phyloP scores from a whole-genome alignment of 2,329 filamentous ascomycete genomes.

The Plenodomus biglobosus region DNA sequence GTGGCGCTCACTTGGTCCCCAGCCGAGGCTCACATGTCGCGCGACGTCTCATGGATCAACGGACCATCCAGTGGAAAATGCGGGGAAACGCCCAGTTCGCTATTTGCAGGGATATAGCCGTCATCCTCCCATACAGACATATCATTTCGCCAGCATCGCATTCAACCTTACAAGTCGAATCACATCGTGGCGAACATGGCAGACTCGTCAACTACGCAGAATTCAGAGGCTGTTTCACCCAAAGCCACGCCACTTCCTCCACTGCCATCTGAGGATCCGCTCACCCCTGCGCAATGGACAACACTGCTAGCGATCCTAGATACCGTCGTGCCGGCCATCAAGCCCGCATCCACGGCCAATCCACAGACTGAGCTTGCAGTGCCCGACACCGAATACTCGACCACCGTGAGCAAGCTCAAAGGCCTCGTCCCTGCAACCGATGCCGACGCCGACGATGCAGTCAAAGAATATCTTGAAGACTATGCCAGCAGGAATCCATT shows the following conservation, averaged over 20 bases:
- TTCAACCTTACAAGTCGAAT: not conserved
- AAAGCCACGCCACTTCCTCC: conserved; percentile 51
- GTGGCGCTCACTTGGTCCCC: not conserved
- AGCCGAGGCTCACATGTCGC: not conserved
- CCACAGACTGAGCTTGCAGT: conserved; percentile 50
- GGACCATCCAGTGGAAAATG: not conserved
- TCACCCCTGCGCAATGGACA: conserved; percentile 60
- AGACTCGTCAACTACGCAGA: conserved; percentile 12
- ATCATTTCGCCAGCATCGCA: too few species aligned
- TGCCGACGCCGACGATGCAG: conserved; percentile 43
- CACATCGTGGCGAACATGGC: not conserved
- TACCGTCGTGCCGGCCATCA: conserved; percentile 62
- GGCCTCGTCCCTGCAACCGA: conserved; percentile 29
- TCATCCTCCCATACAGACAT: too few species aligned
- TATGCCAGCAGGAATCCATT: conserved; percentile 55
- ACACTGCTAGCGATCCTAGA: conserved; percentile 61
- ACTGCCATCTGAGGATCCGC: conserved; percentile 49
- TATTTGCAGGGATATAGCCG: too few species aligned
- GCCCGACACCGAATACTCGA: conserved; percentile 54
- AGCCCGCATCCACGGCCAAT: conserved; percentile 41
- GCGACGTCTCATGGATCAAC: not conserved
- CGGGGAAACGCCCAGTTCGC: too few species aligned
- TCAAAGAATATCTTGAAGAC: conserved; percentile 58
- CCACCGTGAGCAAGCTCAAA: conserved; percentile 44
- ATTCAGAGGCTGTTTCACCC: conserved; percentile 34